Percentiles rank a stretch among this genome's conserved stretches.
These are phyloP conservation scores for Mallotus japonicus DNA, from an alignment of 441 rosid species.

Conservation along the genomic window DNA sequence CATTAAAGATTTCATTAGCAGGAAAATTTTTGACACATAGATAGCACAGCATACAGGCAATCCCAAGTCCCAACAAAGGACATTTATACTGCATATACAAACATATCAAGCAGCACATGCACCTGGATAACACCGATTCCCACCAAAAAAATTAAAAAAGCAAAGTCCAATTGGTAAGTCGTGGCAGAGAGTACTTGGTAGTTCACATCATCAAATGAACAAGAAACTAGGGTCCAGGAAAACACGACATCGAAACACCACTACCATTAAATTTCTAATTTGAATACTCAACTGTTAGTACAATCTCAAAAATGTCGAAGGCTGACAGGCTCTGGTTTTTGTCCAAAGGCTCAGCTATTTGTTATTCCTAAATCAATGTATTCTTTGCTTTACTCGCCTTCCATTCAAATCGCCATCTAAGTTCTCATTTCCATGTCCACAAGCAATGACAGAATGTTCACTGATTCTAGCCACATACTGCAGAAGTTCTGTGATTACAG, in stretches of 20 bases:
- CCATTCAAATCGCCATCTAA: slow-evolving; percentile 76
- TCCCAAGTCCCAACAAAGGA: background rate
- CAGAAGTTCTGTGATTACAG: slow-evolving; percentile 49
- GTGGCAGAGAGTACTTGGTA: background rate
- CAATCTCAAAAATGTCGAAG: slow-evolving; percentile 34
- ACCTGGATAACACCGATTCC: too few relatives aligned
- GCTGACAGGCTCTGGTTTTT: slow-evolving; percentile 28
- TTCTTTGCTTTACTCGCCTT: slow-evolving; percentile 93
- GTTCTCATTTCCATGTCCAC: slow-evolving; percentile 49
- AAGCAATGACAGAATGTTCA: slow-evolving; percentile 46
- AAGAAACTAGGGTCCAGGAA: background rate
- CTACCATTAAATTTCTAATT: slow-evolving; percentile 23
- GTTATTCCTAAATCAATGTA: slow-evolving; percentile 40
- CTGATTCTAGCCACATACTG: slow-evolving; percentile 33
- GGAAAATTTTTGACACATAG: background rate
- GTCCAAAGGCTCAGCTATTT: background rate
- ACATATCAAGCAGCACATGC: too few relatives aligned
- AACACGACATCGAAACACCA: slow-evolving; percentile 17
- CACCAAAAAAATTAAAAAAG: too few relatives aligned
- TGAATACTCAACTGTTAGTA: slow-evolving; percentile 29
- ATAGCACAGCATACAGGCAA: background rate
- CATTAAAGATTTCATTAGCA: background rate
- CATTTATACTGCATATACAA: background rate
- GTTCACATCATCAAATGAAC: background rate
- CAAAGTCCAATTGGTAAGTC: too few relatives aligned